Evolutionary conservation across 169 alveolate species (phyloP).

Genomic region (Miamiensis avidus): DNA sequence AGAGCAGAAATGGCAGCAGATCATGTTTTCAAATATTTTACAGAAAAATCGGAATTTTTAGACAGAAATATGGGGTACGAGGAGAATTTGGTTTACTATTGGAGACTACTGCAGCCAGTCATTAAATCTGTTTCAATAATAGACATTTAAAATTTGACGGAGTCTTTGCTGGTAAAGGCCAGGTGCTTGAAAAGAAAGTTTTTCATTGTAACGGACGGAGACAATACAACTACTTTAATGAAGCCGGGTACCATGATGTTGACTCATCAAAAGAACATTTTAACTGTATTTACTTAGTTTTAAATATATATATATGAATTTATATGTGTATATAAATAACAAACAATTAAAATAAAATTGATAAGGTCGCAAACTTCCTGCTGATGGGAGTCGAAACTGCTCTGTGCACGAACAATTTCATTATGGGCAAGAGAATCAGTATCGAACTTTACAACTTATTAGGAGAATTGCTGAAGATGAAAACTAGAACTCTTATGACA

Average conservation of each 20-base stretch:
- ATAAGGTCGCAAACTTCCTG: constrained; percentile 60
- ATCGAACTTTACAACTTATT: constrained; percentile 53
- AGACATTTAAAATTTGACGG: constrained; percentile 52
- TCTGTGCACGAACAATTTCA: constrained; percentile 27
- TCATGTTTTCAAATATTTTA: constrained; percentile 43
- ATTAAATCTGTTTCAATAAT: constrained; percentile 42
- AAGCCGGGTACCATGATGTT: constrained; percentile 36
- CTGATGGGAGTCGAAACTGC: constrained; percentile 63
- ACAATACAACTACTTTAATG: neutral
- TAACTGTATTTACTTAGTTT: no score
- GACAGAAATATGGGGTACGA: constrained; percentile 33
- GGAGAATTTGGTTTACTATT: constrained; percentile 46
- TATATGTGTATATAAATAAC: no score
- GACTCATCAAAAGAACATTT: constrained; percentile 43
- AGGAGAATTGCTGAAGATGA: constrained; percentile 35
- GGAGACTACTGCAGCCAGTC: constrained; percentile 43
- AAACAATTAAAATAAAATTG: no score
- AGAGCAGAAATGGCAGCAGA: constrained; percentile 67
- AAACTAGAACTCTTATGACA: constrained; percentile 30
- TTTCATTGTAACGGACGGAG: neutral
- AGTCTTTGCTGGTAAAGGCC: constrained; percentile 58
- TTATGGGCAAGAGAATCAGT: constrained; percentile 41
- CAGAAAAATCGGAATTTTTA: constrained; percentile 54
- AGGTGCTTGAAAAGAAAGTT: constrained; percentile 43
- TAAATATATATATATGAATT: no score